These are phyloP conservation scores for Leptographium galeiforme DNA, from an alignment of 2,329 filamentous ascomycete species.

Conservation along the genomic window DNA sequence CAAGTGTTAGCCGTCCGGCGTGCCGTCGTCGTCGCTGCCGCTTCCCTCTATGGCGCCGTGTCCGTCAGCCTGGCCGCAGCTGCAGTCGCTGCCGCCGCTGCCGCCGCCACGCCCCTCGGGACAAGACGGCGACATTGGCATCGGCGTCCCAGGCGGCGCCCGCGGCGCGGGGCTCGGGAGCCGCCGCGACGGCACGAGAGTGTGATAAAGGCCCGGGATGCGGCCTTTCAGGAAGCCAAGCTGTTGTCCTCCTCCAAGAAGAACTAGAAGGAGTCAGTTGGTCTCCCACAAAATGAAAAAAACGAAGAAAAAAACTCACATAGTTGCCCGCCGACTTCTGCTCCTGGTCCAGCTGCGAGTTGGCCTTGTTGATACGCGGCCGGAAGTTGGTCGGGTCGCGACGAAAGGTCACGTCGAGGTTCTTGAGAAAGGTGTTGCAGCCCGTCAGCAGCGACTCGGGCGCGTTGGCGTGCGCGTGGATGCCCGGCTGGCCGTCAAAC, in stretches of 20 bases:
- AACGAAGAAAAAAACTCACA: conserved; percentile 37
- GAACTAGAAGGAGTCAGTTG: conserved; percentile 42
- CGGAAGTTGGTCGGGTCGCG: conserved; percentile 93
- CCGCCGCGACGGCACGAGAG: not conserved
- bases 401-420: conserved; percentile 94
- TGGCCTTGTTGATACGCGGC: conserved; percentile 94
- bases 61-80: not conserved
- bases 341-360: conserved; percentile 93
- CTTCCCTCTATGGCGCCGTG: not conserved
- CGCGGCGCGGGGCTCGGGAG: not conserved
- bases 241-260: conserved; percentile 70
- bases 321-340: conserved; percentile 92
- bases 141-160: not conserved
- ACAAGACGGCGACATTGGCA: not conserved
- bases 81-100: not conserved
- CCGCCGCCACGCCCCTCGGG: not conserved
- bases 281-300: not conserved
- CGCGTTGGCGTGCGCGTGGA: conserved; percentile 73
- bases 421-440: conserved; percentile 94
- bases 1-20: conserved; percentile 48
- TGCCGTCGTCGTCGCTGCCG: conserved; percentile 41
- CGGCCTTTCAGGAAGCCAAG: conserved; percentile 50
- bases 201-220: conserved; percentile 25
- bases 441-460: conserved; percentile 89
- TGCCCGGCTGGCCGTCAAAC: conserved; percentile 86